Evolutionary conservation across 805 yeast species (phyloP).

Genomic region (Saturnispora galanensis): DNA sequence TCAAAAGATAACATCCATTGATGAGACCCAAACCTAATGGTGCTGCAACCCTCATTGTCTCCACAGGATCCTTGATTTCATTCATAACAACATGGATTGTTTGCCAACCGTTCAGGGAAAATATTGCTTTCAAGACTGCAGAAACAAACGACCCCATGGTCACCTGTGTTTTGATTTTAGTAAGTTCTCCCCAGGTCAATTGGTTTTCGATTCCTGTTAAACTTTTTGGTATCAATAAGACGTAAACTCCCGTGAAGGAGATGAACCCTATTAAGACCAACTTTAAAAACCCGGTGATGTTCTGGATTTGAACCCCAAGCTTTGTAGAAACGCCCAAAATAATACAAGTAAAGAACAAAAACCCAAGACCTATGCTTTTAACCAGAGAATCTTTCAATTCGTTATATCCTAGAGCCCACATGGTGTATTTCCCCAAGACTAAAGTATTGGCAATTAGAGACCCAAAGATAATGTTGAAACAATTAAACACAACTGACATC

Average conservation of each 20-base stretch:
- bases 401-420: slow-evolving; percentile 33
- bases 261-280: slow-evolving; percentile 43
- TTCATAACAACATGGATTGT: slow-evolving; percentile 44
- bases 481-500: slow-evolving; percentile 37
- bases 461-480: slow-evolving; percentile 41
- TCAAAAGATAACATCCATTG: slow-evolving; percentile 35
- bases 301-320: slow-evolving; percentile 53
- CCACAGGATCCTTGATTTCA: slow-evolving; percentile 43
- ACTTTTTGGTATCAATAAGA: slow-evolving; percentile 37
- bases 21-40: slow-evolving; percentile 37
- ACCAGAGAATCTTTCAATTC: slow-evolving; percentile 27
- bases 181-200: slow-evolving; percentile 25
- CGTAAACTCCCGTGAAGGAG: slow-evolving; percentile 50
- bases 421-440: slow-evolving; percentile 45
- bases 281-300: slow-evolving; percentile 53
- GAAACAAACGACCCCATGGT: slow-evolving; percentile 36
- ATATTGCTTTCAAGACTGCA: slow-evolving; percentile 42
- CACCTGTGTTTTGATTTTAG: slow-evolving; percentile 23
- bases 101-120: slow-evolving; percentile 48
- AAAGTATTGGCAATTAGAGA: slow-evolving; percentile 41
- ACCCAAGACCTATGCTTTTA: slow-evolving; percentile 32
- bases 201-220: slow-evolving; percentile 36
- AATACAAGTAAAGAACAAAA: slow-evolving; percentile 28
- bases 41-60: slow-evolving; percentile 45
- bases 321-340: slow-evolving; percentile 52